Percentiles rank a stretch among this genome's conserved stretches.
Conservation (phyloP, 495 filamentous ascomycete genomes). For the Halenospora varia region DNA sequence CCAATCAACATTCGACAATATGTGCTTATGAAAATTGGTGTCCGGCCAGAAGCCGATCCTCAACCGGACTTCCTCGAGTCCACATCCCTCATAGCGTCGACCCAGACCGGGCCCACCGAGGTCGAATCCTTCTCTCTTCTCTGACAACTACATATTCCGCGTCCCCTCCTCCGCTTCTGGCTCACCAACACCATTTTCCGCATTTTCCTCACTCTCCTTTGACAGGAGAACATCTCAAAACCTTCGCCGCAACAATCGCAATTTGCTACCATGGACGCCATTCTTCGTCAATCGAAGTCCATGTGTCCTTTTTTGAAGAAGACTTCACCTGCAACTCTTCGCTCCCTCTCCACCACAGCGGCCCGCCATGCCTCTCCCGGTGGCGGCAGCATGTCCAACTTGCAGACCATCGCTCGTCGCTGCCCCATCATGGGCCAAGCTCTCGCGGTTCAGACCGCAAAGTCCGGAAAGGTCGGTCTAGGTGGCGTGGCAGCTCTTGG, state of each 20-base stretch:
- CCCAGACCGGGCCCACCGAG: too few species aligned
- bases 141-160: not conserved
- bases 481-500: conserved; percentile 39
- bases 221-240: conserved; percentile 4
- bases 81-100: too few species aligned
- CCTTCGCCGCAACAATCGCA: not conserved
- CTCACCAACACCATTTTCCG: not conserved
- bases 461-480: conserved; percentile 38
- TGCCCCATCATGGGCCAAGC: conserved; percentile 99
- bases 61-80: too few species aligned
- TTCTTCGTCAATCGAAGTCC: conserved; percentile 87
- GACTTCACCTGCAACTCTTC: conserved; percentile 82
- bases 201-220: not conserved
- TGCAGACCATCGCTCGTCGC: conserved; percentile 88
- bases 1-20: too few species aligned
- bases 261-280: conserved; percentile 71
- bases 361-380: conserved; percentile 60
- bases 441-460: conserved; percentile 78
- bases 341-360: conserved; percentile 71
- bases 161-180: not conserved
- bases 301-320: conserved; percentile 98
- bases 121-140: too few species aligned
- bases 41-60: too few species aligned
- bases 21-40: too few species aligned
- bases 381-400: conserved; percentile 92